phyloP scores from a whole-genome alignment of 768 basidiomycete species.

The Tulasnella sp. region DNA sequence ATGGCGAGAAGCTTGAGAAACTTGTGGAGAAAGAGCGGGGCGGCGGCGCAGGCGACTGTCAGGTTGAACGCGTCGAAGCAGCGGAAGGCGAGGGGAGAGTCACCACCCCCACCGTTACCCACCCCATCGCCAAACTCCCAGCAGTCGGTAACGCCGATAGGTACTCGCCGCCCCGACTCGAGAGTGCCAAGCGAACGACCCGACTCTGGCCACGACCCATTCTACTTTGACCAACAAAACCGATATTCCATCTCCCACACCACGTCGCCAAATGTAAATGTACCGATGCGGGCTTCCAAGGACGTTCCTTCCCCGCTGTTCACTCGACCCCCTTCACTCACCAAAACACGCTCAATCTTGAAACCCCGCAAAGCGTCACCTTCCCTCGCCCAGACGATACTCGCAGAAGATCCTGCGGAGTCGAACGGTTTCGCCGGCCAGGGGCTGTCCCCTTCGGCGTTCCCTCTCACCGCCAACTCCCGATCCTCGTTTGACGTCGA shows the following conservation, averaged over 20 bases:
- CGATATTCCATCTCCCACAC: constrained; percentile 38
- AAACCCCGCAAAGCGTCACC: neutral
- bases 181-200: constrained; percentile 34
- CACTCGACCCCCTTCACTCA: neutral
- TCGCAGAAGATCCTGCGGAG: neutral
- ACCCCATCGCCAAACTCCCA: constrained; percentile 4
- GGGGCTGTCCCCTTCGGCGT: constrained; percentile 2
- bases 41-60: constrained; percentile 26
- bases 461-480: constrained; percentile 7
- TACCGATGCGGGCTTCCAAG: neutral
- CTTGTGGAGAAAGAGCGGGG: constrained; percentile 66
- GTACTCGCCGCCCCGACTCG: no score
- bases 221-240: constrained; percentile 64
- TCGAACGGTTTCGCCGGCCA: neutral
- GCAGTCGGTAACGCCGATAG: constrained; percentile 27
- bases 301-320: neutral
- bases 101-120: constrained; percentile 13
- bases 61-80: constrained; percentile 9
- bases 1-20: constrained; percentile 66
- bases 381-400: neutral
- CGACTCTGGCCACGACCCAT: constrained; percentile 32
- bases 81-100: neutral
- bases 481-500: constrained; percentile 10
- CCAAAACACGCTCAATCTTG: constrained; percentile 7
- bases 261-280: neutral